Base-by-base conservation (phyloP, 2,329 filamentous ascomycete genomes). In the Coniochaeta sp. region DNA sequence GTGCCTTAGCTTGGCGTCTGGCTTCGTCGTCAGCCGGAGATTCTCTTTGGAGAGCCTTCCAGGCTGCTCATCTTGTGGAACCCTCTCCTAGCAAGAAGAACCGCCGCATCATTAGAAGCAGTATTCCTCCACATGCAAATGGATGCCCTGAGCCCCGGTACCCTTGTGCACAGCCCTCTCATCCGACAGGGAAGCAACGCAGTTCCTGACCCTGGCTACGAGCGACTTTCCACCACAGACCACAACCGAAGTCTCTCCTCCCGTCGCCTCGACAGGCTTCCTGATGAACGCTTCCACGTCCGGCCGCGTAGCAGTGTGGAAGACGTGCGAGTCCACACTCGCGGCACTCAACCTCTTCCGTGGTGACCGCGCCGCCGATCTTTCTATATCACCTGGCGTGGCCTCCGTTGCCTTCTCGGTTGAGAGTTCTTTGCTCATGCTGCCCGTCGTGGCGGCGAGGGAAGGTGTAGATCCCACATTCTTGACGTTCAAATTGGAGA, bases 91-190 rank as follows among this genome's bases (percentile, higher is more conserved):
- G 7, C 5, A 38, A 16, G 14, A 4, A 38, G n/a, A 22, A 22
- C 7, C 10, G 33, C 9, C 22, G 10, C n/a, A 16, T 22, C 5
- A 27, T 13, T 46, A 66, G 27, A 67, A 65, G 12, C 57, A 63
- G 32, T 83, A 84, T 61, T 84, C 80, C 56, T 84, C 81, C 1
- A 78, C 79, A 61, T 81, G 75, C 51, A 84, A 59, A 60, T 77
- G 74, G 35, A 85, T 83, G 0, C 81, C 81, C 60, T 85, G 81
- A 0, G 81, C 81, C 1, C 79, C 81, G 0, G 79, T 83, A 5
- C 81, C 81, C 62, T 85, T 85, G 60, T 84, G 81, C 20, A 84
- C 81, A 1, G 77, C 81, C 35, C 81, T 67, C 65, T 84, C 81
- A 58, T 85, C 80, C 50, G 78, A 81, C 54, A 84, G 55, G 27